These are phyloP conservation scores for Talinum fruticosum DNA, from an alignment of 148 eudicot species.

Conservation along the genomic window DNA sequence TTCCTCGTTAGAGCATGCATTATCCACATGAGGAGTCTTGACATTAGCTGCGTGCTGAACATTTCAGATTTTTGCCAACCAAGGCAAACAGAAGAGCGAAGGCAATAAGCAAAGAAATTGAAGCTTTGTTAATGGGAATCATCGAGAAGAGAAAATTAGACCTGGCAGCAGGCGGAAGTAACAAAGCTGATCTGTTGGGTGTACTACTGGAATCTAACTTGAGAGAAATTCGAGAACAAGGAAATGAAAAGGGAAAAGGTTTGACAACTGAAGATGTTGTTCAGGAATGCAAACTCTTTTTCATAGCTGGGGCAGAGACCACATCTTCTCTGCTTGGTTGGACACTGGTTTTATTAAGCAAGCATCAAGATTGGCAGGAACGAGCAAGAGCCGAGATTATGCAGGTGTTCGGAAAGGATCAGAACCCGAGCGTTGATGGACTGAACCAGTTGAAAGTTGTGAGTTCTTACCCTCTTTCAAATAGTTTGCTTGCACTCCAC, in stretches of 20 bases:
- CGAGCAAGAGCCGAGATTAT: conserved; percentile 24
- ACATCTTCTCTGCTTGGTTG: conserved; percentile 14
- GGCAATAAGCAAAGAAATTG: conserved; percentile 9
- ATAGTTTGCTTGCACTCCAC: not conserved
- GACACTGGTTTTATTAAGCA: conserved; percentile 19
- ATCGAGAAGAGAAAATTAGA: conserved; percentile 19
- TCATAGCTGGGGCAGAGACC: conserved; percentile 23
- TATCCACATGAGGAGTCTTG: not conserved
- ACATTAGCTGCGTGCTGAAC: not conserved
- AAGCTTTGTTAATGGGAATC: conserved; percentile 13
- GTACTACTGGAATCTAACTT: conserved; percentile 7
- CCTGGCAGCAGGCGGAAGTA: not conserved
- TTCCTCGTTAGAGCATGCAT: not conserved
- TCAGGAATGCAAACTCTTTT: conserved; percentile 27
- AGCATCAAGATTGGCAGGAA: conserved; percentile 28
- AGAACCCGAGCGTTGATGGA: conserved; percentile 19
- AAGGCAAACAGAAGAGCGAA: conserved; percentile 16
- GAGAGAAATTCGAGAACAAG: conserved; percentile 10
- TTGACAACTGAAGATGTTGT: conserved; percentile 26
- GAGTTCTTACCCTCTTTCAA: not conserved
- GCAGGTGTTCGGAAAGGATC: conserved; percentile 14
- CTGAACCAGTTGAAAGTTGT: conserved; percentile 21
- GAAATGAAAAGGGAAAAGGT: conserved; percentile 10
- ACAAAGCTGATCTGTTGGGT: conserved; percentile 16
- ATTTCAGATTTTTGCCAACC: conserved; percentile 22